Evolutionary conservation across 139 green algal genomes (phyloP).

Genomic region (Trebouxia sp.): DNA sequence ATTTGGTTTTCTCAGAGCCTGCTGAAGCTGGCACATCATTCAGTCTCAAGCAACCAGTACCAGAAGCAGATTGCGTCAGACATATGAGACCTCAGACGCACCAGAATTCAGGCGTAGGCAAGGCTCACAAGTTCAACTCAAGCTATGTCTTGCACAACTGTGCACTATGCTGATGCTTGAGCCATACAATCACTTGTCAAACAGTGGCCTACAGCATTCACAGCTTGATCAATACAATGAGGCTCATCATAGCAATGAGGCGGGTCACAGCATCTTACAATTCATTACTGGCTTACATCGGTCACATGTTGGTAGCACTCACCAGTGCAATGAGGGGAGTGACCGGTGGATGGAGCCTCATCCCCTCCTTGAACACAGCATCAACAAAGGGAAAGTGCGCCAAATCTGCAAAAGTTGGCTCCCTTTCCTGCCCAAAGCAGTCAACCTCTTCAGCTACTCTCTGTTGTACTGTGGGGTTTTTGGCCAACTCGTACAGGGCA

Average conservation of each 20-base stretch:
- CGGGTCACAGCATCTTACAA: not conserved
- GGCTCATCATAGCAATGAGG: not conserved
- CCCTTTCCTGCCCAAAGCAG: conserved; percentile 1
- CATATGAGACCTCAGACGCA: too few species aligned
- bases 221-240: not conserved
- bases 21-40: not conserved
- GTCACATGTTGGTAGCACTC: not conserved
- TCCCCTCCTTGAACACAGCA: conserved; percentile 20
- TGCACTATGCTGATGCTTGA: not conserved
- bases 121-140: not conserved
- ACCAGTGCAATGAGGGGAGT: conserved; percentile 21
- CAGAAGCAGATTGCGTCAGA: not conserved
- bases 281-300: not conserved
- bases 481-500: conserved; percentile 12
- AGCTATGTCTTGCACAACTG: not conserved
- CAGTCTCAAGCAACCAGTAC: not conserved
- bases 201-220: not conserved
- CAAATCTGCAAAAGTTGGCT: conserved; percentile 2
- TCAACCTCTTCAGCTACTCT: conserved; percentile 16
- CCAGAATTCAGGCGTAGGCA: too few species aligned
- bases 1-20: not conserved
- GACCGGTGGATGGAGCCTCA: conserved; percentile 15
- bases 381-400: conserved; percentile 5
- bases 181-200: not conserved
- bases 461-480: not conserved